These are phyloP conservation scores for Leccinum solheimii DNA, from an alignment of 1,284 basidiomycete genomes.

Conservation along the genomic window DNA sequence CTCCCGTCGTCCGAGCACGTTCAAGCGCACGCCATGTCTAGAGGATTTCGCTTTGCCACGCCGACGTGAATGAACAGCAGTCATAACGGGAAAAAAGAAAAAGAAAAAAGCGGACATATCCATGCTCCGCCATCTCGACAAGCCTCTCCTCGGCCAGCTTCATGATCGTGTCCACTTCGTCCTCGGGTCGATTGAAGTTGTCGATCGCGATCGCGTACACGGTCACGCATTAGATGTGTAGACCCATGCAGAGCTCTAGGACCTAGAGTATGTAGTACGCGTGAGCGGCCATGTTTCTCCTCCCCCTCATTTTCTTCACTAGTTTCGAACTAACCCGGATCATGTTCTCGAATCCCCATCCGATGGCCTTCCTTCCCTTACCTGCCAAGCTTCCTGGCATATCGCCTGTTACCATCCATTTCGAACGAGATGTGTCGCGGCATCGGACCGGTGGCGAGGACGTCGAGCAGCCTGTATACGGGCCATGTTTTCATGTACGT, in stretches of 20 bases:
- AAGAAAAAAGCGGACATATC: conserved; percentile 50
- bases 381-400: conserved; percentile 73
- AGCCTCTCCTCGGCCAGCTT: conserved; percentile 41
- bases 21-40: conserved; percentile 81
- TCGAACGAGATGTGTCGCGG: conserved; percentile 94
- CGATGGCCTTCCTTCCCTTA: conserved; percentile 77
- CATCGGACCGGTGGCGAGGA: conserved; percentile 81
- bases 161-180: conserved; percentile 91
- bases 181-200: conserved; percentile 89
- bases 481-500: conserved; percentile 26
- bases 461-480: conserved; percentile 47
- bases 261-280: conserved; percentile 48
- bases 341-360: conserved; percentile 81
- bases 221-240: conserved; percentile 81
- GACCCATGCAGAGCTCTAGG: conserved; percentile 77
- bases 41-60: conserved; percentile 64
- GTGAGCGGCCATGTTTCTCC: background rate
- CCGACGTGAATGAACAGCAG: background rate
- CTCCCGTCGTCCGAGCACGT: conserved; percentile 76
- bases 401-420: conserved; percentile 97
- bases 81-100: background rate
- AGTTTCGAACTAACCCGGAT: conserved; percentile 62
- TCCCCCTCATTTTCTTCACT: background rate
- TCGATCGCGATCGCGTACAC: conserved; percentile 98
- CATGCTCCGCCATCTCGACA: conserved; percentile 31